Evolutionary conservation across 768 basidiomycete genomes (phyloP).

Genomic region (Mycena amicta): DNA sequence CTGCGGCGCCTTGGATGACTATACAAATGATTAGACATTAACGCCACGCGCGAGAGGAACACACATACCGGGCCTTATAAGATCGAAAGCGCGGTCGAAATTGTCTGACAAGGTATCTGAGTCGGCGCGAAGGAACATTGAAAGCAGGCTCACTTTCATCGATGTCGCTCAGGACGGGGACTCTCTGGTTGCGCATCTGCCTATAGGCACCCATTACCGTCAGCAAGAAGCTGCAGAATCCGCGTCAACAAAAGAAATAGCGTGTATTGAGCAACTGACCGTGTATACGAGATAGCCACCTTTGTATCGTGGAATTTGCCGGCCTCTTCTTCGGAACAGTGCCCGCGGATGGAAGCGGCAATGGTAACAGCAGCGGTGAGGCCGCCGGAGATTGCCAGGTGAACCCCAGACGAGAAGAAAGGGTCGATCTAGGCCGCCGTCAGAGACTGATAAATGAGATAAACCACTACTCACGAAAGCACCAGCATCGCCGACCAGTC

Average conservation of each 20-base stretch:
- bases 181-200: constrained; percentile 40
- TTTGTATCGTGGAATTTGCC: constrained; percentile 17
- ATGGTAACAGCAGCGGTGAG: constrained; percentile 31
- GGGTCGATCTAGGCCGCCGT: constrained; percentile 26
- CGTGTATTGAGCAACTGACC: constrained; percentile 2
- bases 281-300: constrained; percentile 18
- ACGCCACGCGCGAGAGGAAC: background rate
- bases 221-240: constrained; percentile 37
- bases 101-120: constrained; percentile 23
- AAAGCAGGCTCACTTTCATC: constrained; percentile 23
- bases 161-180: constrained; percentile 36
- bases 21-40: background rate
- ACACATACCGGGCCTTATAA: constrained; percentile 36
- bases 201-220: constrained; percentile 45
- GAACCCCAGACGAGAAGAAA: constrained; percentile 34
- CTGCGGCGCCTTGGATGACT: constrained; percentile 61
- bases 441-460: constrained; percentile 6
- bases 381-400: constrained; percentile 30
- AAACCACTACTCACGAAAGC: constrained; percentile 3
- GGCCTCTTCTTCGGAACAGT: constrained; percentile 23
- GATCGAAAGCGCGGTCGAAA: constrained; percentile 42
- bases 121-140: background rate
- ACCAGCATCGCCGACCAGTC: constrained; percentile 28
- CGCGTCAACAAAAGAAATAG: background rate
- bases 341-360: constrained; percentile 25